These are phyloP conservation scores for Kitagawia praeruptora DNA, from an alignment of 129 eudicot genomes.

Conservation along the genomic window DNA sequence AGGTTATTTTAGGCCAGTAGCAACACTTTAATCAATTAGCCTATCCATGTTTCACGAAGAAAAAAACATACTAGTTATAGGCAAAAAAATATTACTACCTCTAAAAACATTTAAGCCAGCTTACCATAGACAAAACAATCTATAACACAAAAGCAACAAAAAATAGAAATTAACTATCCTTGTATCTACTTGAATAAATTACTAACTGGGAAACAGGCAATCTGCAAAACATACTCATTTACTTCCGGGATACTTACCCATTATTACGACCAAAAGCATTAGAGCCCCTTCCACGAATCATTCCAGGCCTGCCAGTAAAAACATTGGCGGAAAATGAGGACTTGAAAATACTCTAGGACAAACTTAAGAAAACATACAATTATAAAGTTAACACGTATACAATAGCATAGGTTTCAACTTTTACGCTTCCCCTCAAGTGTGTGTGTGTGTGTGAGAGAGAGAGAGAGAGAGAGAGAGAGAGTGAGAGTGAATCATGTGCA, in stretches of 20 bases:
- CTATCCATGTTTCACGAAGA: neutral
- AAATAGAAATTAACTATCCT: neutral
- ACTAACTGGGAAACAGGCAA: neutral
- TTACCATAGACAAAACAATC: neutral
- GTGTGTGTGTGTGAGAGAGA: neutral
- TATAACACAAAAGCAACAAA: neutral
- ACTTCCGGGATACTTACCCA: constrained; percentile 31
- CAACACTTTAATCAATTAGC: neutral
- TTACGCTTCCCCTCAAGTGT: neutral
- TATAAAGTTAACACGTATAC: neutral
- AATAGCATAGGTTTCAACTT: neutral
- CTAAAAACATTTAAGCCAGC: neutral
- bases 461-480: too few relatives aligned
- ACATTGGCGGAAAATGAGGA: neutral
- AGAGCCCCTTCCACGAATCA: constrained; percentile 44
- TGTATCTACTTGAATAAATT: neutral
- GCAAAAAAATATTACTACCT: neutral
- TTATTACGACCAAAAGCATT: constrained; percentile 33
- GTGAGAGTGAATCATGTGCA: too few relatives aligned
- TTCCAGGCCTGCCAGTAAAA: constrained; percentile 50
- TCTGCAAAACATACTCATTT: neutral
- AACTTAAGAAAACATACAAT: neutral
- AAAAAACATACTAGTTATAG: neutral
- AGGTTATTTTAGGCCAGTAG: too few relatives aligned
- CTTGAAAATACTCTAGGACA: neutral